Evolutionary conservation across 2,329 filamentous ascomycete genomes (phyloP).

Genomic region (Penicillium concentricum): DNA sequence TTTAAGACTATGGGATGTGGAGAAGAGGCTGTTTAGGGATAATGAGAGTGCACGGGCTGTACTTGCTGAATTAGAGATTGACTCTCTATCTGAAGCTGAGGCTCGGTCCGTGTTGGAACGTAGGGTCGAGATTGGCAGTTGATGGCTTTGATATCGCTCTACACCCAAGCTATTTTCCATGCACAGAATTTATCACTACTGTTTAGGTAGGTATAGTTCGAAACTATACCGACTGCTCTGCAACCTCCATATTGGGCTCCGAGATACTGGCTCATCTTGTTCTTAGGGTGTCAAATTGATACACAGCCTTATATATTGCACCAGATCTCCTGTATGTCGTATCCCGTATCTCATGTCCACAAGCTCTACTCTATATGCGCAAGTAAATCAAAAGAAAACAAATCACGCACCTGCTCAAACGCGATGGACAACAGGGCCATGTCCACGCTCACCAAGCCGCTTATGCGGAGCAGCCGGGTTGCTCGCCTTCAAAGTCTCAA

Average conservation of each 20-base stretch:
- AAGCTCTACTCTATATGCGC: conserved; percentile 3
- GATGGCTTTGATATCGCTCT: conserved; percentile 3
- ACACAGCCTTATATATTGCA: neutral
- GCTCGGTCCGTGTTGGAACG: conserved; percentile 48
- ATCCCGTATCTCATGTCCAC: neutral
- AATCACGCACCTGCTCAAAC: conserved; percentile 3
- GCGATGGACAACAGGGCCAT: conserved; percentile 36
- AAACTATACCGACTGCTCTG: neutral
- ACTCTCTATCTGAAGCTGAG: conserved; percentile 45
- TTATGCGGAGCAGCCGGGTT: conserved; percentile 18
- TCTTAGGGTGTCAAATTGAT: neutral
- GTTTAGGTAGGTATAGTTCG: neutral
- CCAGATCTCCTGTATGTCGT: neutral
- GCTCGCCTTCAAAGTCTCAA: conserved; percentile 29
- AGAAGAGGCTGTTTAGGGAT: conserved; percentile 48
- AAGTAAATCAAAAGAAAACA: conserved; percentile 3
- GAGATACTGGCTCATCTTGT: neutral
- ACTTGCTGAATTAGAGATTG: conserved; percentile 45
- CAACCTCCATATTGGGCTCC: neutral
- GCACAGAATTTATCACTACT: neutral
- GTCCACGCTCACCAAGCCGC: conserved; percentile 34
- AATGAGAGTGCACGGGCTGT: conserved; percentile 50
- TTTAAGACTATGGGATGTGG: conserved; percentile 46
- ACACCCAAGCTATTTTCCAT: neutral
- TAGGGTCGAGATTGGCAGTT: conserved; percentile 45